Conservation (phyloP, 148 eudicot genomes). For the Amaranthus palmeri region DNA sequence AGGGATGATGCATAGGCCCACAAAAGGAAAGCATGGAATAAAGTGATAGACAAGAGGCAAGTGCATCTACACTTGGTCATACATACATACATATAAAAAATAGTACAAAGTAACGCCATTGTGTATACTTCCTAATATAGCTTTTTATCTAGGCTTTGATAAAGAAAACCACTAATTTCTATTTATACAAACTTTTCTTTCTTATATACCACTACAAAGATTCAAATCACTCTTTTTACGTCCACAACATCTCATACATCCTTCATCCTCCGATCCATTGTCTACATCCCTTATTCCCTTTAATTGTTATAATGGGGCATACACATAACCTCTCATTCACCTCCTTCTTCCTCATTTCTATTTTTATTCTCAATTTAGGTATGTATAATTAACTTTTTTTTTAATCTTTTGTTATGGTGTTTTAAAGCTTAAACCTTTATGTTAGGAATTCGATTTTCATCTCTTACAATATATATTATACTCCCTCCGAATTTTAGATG, state of each 20-base stretch:
- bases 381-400: not conserved
- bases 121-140: too few species aligned
- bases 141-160: not conserved
- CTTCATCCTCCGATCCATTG: not conserved
- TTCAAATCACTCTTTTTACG: slow-evolving; percentile 12
- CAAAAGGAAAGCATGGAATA: not conserved
- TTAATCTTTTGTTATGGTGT: not conserved
- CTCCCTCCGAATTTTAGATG: too few species aligned
- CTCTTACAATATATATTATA: too few species aligned
- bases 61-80: slow-evolving; percentile 11
- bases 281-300: not conserved
- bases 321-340: slow-evolving; percentile 10
- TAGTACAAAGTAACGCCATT: not conserved
- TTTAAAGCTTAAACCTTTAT: not conserved
- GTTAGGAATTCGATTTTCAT: not conserved
- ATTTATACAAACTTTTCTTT: not conserved
- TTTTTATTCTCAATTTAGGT: slow-evolving; percentile 14
- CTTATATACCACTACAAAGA: slow-evolving; percentile 1
- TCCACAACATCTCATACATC: slow-evolving; percentile 6
- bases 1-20: not conserved
- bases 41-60: not conserved
- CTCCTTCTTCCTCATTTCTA: slow-evolving; percentile 9
- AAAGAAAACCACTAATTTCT: not conserved
- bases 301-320: slow-evolving; percentile 1
- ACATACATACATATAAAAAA: not conserved